Conservation (phyloP, 257 asterid genomes). For the Henckelia pumila region DNA sequence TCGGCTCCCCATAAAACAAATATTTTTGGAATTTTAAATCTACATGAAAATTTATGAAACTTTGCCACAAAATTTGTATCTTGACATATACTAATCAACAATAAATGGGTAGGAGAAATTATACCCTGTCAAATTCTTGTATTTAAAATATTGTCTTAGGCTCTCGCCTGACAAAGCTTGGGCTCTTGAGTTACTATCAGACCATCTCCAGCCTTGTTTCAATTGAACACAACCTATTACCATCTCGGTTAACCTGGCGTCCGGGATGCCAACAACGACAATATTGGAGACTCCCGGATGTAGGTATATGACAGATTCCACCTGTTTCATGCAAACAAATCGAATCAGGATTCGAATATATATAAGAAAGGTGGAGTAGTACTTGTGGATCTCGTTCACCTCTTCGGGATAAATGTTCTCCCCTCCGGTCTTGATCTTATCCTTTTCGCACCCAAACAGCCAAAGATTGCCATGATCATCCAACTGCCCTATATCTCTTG, state of each 20-base stretch:
- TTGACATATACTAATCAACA: neutral
- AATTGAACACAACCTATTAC: constrained; percentile 62
- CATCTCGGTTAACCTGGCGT: constrained; percentile 67
- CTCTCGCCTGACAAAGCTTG: constrained; percentile 44
- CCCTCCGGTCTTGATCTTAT: constrained; percentile 88
- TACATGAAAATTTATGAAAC: constrained; percentile 27
- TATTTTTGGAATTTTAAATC: constrained; percentile 73
- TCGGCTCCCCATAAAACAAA: constrained; percentile 52
- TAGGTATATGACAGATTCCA: constrained; percentile 59
- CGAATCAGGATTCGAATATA: neutral
- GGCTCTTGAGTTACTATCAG: constrained; percentile 29
- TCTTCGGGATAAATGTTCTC: constrained; percentile 90
- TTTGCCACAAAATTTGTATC: neutral
- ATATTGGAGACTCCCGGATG: constrained; percentile 65
- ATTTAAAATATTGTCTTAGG: constrained; percentile 62
- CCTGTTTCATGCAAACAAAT: constrained; percentile 39
- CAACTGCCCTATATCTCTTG: constrained; percentile 77
- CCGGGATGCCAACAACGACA: constrained; percentile 69
- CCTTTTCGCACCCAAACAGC: constrained; percentile 82
- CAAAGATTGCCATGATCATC: constrained; percentile 73
- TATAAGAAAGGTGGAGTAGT: neutral
- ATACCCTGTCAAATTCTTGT: constrained; percentile 65
- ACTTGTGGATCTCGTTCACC: constrained; percentile 41
- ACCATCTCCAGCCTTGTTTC: constrained; percentile 69
- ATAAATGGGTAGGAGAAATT: neutral